Evolutionary conservation across 2,329 filamentous ascomycete species (phyloP).

Genomic region (Apiospora pterosperma): DNA sequence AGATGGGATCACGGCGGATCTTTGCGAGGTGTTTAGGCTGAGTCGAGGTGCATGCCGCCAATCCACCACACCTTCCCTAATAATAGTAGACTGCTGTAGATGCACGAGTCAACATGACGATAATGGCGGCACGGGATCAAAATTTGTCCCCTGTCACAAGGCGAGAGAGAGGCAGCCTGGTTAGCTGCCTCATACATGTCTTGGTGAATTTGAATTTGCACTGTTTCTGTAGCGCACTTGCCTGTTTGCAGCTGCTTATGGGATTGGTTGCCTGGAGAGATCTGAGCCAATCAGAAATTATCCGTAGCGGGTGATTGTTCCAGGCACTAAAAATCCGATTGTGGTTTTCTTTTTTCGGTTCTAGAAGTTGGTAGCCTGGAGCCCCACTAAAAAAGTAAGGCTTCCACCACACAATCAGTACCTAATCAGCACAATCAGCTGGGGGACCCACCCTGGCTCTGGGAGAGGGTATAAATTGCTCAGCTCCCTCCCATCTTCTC

Average conservation of each 20-base stretch:
- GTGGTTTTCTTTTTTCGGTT: neutral
- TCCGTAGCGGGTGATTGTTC: neutral
- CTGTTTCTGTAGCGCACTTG: neutral
- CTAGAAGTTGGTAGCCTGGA: neutral
- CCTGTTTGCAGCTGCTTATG: neutral
- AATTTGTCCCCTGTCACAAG: neutral
- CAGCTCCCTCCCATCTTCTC: neutral
- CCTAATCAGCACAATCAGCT: neutral
- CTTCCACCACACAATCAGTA: neutral
- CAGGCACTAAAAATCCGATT: neutral
- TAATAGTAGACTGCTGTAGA: neutral
- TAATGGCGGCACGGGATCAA: neutral
- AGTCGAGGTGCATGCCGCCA: neutral
- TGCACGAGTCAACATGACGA: neutral
- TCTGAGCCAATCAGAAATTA: neutral
- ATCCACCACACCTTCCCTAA: neutral
- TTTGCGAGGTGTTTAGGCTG: neutral
- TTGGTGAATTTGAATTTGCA: neutral
- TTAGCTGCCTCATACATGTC: no score
- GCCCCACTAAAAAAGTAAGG: neutral
- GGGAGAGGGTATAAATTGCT: neutral
- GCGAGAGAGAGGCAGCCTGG: neutral
- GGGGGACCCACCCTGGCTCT: neutral
- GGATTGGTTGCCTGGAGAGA: no score
- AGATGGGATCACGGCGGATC: neutral